A percentile compares a stretch with the other conserved stretches of the same genome.
Conservation (phyloP, 192 early-diverging fungal species). For the Coemansia sp. region DNA sequence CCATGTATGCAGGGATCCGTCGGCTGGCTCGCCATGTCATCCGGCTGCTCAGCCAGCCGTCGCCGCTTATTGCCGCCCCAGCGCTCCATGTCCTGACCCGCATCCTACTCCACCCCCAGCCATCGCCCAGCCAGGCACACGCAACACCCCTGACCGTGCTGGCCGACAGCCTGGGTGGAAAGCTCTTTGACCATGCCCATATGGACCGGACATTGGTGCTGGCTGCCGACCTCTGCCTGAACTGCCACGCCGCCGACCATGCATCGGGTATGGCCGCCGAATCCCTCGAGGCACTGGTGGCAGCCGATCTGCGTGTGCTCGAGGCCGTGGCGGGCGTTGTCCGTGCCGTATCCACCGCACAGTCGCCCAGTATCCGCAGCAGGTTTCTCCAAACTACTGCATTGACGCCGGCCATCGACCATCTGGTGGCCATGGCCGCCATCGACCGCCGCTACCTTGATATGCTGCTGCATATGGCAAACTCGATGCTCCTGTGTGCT, state of each 20-base stretch:
- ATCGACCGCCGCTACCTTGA: conserved; percentile 25
- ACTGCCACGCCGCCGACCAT: conserved; percentile 15
- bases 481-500: neutral
- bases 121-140: too few species aligned
- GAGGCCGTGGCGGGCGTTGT: conserved; percentile 14
- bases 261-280: neutral
- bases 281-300: neutral
- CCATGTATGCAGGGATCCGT: conserved; percentile 1
- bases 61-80: conserved; percentile 19
- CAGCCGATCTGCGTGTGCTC: conserved; percentile 16
- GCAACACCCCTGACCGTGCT: conserved; percentile 6
- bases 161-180: conserved; percentile 14
- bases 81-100: conserved; percentile 30
- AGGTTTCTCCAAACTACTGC: conserved; percentile 9
- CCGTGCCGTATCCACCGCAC: neutral
- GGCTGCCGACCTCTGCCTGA: conserved; percentile 25
- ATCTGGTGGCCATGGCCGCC: conserved; percentile 13
- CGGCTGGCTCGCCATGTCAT: conserved; percentile 24
- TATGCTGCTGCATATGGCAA: conserved; percentile 15
- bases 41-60: conserved; percentile 23
- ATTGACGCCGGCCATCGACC: conserved; percentile 11
- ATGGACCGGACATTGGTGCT: conserved; percentile 28
- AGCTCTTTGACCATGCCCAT: conserved; percentile 35
- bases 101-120: conserved; percentile 13
- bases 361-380: neutral